Evolutionary conservation across 495 filamentous ascomycete genomes (phyloP), one percentile per base, ranked within the genome.

Genomic region (Penicillium flavigenum): DNA sequence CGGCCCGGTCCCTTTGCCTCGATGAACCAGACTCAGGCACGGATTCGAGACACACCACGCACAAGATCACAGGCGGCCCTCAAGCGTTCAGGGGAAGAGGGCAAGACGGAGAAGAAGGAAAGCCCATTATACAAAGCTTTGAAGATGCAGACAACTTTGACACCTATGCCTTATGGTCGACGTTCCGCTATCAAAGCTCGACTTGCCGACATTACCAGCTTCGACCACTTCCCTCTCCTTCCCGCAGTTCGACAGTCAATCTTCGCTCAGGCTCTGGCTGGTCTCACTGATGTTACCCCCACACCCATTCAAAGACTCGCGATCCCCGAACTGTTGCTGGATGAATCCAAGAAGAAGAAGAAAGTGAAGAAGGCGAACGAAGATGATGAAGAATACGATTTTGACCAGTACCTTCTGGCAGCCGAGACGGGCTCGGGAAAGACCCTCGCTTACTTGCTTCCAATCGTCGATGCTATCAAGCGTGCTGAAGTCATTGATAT

Each of bases 381-480:
- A 58, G 57, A 70, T 2, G 70, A 72, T 24, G 58, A 71, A 50
- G 68, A 72, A 10, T 59, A 70, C 22, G 71, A 76, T n/a, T 82
- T 81, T 60, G 77, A 87, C 55, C 86, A 93, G 60, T 96, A 88
- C 65, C 82, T 98, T 11, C 79, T 98, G 17, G 94, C 95, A 1
- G 94, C 95, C 11, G 94, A 98, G 75, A 98, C 94, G 2, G 94
- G 94, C 10, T 97, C 94, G 2, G 94, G 94, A 52, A 98, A 98
- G 74, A 98, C 94, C 2, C 76, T 98, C 59, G 89, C 94, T 27
- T 98, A 98, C 65, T 72, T 96, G 24, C 66, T 96, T 19, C 95
- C 94, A 1, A 74, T 84, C 17, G 73, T 98, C 36, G 83, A 98
- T 75, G 85, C 88, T 20, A 70, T 98, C 57, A 98, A 98, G 76